Evolutionary conservation across 768 basidiomycete species (phyloP).

Genomic region (Rhodosporidiobolus sp.): DNA sequence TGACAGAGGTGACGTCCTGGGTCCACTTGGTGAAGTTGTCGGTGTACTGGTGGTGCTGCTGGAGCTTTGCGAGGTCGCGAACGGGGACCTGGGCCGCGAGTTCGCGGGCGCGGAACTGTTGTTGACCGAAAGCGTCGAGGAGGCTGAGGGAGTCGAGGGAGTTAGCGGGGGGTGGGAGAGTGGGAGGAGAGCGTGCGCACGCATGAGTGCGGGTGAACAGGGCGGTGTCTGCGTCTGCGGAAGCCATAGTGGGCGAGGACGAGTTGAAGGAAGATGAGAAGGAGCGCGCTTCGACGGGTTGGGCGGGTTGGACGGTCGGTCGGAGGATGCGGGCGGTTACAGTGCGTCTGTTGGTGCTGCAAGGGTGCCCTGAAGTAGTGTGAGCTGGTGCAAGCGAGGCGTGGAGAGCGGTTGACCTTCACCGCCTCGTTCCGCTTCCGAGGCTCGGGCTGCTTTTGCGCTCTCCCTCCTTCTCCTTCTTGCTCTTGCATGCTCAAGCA

Average conservation of each 20-base stretch:
- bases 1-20: constrained; percentile 13
- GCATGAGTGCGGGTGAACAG: constrained; percentile 23
- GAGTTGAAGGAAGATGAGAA: neutral
- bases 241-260: neutral
- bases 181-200: neutral
- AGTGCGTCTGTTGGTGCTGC: too few relatives aligned
- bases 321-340: too few relatives aligned
- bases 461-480: too few relatives aligned
- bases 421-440: neutral
- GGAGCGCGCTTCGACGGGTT: neutral
- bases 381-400: too few relatives aligned
- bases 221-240: neutral
- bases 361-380: too few relatives aligned
- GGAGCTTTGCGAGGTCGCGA: neutral
- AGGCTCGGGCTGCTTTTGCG: neutral
- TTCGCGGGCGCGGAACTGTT: constrained; percentile 9
- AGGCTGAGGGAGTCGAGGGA: constrained; percentile 5
- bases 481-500: too few relatives aligned
- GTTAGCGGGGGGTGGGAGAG: neutral
- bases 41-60: constrained; percentile 3
- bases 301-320: too few relatives aligned
- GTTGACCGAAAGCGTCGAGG: constrained; percentile 5
- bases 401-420: too few relatives aligned
- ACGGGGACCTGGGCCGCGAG: constrained; percentile 6
- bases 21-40: constrained; percentile 33